Evolutionary conservation across 371 early-diverging fungal species (phyloP), one percentile per base, ranked within the genome.

Genomic region (Circinella umbellata): DNA sequence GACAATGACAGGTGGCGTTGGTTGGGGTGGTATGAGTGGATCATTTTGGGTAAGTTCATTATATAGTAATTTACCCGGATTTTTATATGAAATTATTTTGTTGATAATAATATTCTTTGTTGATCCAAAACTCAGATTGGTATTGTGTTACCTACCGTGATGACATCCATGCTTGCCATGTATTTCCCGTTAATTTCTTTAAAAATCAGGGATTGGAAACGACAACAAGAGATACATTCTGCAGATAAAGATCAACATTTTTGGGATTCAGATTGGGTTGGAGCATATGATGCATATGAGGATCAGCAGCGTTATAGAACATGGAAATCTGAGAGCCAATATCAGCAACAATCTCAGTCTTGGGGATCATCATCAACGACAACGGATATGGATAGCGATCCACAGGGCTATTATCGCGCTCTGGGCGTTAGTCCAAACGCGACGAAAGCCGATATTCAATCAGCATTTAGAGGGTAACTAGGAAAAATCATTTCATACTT

Each of bases 261-360:
- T 7, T 87, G 88, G 88, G 88, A 89, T 59, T 70, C 76, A 3
- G 86, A 86, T 48, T 89, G 87, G 87, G 81, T 87, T 0, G 76
- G 68, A 27, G 86, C 84, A 5, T 88, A 82, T 67, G 80, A 85
- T 51, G 83, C 85, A 11, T 86, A 77, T 68, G 88, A 89, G 64
- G 83, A 87, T 27, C 83, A 86, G 48, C 77, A 81, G 51, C 78
- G 89, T 27, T 79, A 82, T 34, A 80, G 79, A 63, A 77, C 83
- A 37, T 87, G 88, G 88, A 79, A 72, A 17, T 76, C 83, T 51
- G 85, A 89, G 37, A 67, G 72, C 11, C 67, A 73, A 36, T 74
- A 79, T 36, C 66, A 78, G n/a, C 72, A 68, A 14, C 72, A 69
- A 9, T 73, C 75, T 62, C 61, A 37, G 17, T 67, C 63, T 51